A percentile compares a stretch with the other conserved stretches of the same genome.
Evolutionary conservation across 768 basidiomycete genomes (phyloP).

Genomic region (Lactarius psammicola): DNA sequence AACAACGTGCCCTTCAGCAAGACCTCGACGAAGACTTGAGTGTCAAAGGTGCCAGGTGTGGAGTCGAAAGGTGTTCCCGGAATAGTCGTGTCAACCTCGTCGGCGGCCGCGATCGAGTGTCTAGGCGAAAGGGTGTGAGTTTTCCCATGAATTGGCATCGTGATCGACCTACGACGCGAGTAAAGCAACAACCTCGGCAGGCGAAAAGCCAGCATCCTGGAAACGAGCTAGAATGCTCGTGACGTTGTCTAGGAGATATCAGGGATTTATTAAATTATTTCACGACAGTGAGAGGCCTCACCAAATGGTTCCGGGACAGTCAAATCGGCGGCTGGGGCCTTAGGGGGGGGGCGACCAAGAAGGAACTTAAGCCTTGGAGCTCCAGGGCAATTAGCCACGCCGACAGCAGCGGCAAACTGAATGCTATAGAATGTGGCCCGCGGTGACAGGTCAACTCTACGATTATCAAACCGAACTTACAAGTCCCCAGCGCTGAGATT

Average conservation of each 20-base stretch:
- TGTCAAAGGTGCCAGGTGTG: constrained; percentile 34
- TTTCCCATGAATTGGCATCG: constrained; percentile 5
- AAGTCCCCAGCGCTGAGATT: constrained; percentile 47
- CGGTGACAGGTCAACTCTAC: not conserved
- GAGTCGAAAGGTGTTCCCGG: constrained; percentile 39
- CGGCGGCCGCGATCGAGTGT: constrained; percentile 31
- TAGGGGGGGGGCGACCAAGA: constrained; percentile 36
- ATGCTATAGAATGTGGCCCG: constrained; percentile 29
- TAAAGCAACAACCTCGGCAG: constrained; percentile 38
- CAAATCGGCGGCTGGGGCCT: constrained; percentile 23
- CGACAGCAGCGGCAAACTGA: constrained; percentile 38
- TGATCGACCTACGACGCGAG: constrained; percentile 34
- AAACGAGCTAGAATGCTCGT: constrained; percentile 35
- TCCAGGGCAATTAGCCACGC: constrained; percentile 38
- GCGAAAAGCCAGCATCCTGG: constrained; percentile 34
- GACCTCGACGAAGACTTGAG: constrained; percentile 40
- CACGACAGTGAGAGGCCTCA: not conserved
- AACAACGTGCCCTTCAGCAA: constrained; percentile 32
- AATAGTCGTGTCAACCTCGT: constrained; percentile 31
- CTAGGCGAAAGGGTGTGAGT: constrained; percentile 17
- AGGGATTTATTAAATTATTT: not conserved
- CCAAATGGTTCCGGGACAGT: constrained; percentile 40
- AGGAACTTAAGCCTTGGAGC: constrained; percentile 36
- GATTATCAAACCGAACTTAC: constrained; percentile 38
- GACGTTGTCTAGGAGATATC: not conserved